These are phyloP conservation scores for Podospora fimiseda DNA, from an alignment of 495 filamentous ascomycete genomes.

Conservation along the genomic window DNA sequence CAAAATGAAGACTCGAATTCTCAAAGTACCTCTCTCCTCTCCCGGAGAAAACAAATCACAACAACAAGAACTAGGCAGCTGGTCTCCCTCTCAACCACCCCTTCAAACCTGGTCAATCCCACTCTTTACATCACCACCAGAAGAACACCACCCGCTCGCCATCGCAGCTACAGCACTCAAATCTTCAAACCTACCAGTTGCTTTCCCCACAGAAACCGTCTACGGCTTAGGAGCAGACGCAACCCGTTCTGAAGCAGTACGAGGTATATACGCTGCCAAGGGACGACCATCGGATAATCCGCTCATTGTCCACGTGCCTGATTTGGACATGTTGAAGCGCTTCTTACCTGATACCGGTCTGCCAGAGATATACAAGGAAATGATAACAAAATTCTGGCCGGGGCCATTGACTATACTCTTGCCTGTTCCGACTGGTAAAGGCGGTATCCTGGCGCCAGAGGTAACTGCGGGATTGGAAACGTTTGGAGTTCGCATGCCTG, in stretches of 20 bases:
- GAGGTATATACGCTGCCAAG: slow-evolving; percentile 86
- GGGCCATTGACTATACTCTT: slow-evolving; percentile 90
- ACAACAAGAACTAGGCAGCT: too few relatives aligned
- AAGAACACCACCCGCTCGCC: slow-evolving; percentile 25
- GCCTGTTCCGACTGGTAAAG: slow-evolving; percentile 54
- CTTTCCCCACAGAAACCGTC: slow-evolving; percentile 96
- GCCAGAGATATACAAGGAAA: slow-evolving; percentile 71
- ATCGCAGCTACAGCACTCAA: slow-evolving; percentile 57
- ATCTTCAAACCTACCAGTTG: slow-evolving; percentile 66
- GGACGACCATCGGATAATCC: slow-evolving; percentile 89
- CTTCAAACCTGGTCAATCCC: background rate
- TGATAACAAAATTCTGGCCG: slow-evolving; percentile 87
- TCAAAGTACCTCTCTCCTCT: slow-evolving; percentile 21
- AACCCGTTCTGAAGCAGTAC: slow-evolving; percentile 64
- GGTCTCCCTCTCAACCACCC: background rate
- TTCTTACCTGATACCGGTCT: slow-evolving; percentile 46
- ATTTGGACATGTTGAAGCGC: slow-evolving; percentile 67
- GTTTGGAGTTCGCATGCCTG: slow-evolving; percentile 87
- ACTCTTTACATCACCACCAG: too few relatives aligned
- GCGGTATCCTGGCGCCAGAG: slow-evolving; percentile 67
- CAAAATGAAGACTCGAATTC: slow-evolving; percentile 30
- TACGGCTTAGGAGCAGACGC: slow-evolving; percentile 96
- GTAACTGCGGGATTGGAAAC: slow-evolving; percentile 78
- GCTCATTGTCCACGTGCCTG: slow-evolving; percentile 85
- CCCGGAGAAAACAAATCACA: too few relatives aligned